A percentile compares a stretch with the other conserved stretches of the same genome.
These are phyloP conservation scores for Epichloe festucae DNA, from an alignment of 2,329 filamentous ascomycete species.

Conservation along the genomic window DNA sequence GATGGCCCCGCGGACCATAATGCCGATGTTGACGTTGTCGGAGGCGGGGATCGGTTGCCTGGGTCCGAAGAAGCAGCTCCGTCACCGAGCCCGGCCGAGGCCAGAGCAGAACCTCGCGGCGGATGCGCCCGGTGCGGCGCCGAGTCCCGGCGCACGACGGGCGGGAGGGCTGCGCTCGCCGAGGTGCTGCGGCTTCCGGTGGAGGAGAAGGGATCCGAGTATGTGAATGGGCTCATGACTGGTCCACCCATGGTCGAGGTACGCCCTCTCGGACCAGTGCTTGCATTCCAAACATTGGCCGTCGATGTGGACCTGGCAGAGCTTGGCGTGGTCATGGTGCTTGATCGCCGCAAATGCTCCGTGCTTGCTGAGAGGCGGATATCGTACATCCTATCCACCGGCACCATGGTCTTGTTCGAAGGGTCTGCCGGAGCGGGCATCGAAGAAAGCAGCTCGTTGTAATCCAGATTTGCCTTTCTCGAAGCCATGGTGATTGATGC, in stretches of 20 bases:
- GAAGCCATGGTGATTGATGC: slow-evolving; percentile 85
- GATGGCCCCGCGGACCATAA: slow-evolving; percentile 25
- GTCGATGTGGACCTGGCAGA: slow-evolving; percentile 21
- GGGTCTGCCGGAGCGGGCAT: slow-evolving; percentile 11
- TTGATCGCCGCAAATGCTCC: slow-evolving; percentile 48
- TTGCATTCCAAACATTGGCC: slow-evolving; percentile 17
- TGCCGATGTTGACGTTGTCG: slow-evolving; percentile 13
- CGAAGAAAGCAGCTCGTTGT: slow-evolving; percentile 19
- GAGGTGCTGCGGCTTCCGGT: slow-evolving; percentile 31
- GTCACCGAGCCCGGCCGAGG: slow-evolving; percentile 6
- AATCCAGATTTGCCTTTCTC: slow-evolving; percentile 37
- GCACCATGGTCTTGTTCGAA: slow-evolving; percentile 21
- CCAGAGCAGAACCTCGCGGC: slow-evolving; percentile 8
- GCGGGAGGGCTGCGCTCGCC: slow-evolving; percentile 23
- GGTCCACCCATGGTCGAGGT: slow-evolving; percentile 15
- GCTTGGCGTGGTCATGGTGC: slow-evolving; percentile 22
- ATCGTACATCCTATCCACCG: slow-evolving; percentile 53
- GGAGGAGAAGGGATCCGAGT: slow-evolving; percentile 29
- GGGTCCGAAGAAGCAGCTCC: slow-evolving; percentile 8
- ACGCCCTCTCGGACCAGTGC: slow-evolving; percentile 21
- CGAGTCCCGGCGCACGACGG: slow-evolving; percentile 17
- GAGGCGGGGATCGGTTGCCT: slow-evolving; percentile 11
- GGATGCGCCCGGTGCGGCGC: slow-evolving; percentile 14
- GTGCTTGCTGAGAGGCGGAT: slow-evolving; percentile 62
- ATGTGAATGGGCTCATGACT: slow-evolving; percentile 24